These are phyloP conservation scores for Schizosaccharomyces japonicus DNA, from an alignment of 805 yeast genomes.

Conservation along the genomic window DNA sequence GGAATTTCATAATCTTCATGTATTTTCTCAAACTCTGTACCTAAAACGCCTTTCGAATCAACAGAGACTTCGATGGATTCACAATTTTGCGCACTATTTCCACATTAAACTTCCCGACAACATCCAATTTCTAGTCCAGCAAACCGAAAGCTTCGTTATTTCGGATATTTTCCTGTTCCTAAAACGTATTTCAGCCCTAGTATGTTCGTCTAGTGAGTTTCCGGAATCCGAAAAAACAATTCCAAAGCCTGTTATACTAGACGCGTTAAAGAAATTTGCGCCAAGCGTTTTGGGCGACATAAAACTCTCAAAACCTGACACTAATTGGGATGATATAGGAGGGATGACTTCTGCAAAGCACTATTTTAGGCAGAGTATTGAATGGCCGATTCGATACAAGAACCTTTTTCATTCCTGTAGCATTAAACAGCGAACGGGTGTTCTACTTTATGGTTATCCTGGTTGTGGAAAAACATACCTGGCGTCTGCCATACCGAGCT, in stretches of 20 bases:
- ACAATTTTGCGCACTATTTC: too few species aligned
- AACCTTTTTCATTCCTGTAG: conserved; percentile 86
- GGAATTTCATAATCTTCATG: too few species aligned
- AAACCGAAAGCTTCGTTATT: not conserved
- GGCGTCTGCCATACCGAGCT: conserved; percentile 82
- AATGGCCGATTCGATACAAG: conserved; percentile 92
- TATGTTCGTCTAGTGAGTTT: too few species aligned
- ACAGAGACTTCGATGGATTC: too few species aligned
- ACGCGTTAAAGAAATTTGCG: not conserved
- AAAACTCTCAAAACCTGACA: not conserved
- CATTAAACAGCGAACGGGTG: conserved; percentile 66
- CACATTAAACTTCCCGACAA: too few species aligned
- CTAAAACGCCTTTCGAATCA: too few species aligned
- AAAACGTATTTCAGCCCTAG: too few species aligned
- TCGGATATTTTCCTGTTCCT: not conserved
- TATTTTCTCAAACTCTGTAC: too few species aligned
- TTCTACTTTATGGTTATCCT: conserved; percentile 79
- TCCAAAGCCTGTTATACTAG: too few species aligned
- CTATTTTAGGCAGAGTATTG: conserved; percentile 61
- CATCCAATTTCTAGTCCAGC: too few species aligned
- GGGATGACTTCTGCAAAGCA: conserved; percentile 50
- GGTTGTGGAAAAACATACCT: conserved; percentile 91
- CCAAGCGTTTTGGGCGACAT: not conserved
- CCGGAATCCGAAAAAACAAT: too few species aligned
- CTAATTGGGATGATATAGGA: not conserved